Base-by-base conservation (phyloP, 208 protist genomes). In the Trypanosoma grayi region DNA sequence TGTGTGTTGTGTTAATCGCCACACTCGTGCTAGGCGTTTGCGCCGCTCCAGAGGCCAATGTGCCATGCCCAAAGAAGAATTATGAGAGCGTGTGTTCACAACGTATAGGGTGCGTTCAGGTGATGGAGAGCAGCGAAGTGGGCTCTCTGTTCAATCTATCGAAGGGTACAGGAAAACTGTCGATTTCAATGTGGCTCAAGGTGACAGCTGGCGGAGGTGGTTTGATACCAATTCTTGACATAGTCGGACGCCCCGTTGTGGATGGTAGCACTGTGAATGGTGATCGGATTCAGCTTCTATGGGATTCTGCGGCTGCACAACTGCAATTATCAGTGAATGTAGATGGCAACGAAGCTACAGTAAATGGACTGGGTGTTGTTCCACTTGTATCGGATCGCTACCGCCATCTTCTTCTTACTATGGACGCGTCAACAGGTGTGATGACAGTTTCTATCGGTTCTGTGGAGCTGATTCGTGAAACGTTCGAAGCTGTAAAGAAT, bases 141-240 rank as follows among this genome's bases (percentile, higher is more conserved):
- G 52, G 52, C n/a, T 41, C 52, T 18, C 33, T 58, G 22, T 58
- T 58, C 33, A 33, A 58, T 58, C 10, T 58, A 14, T 2, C 34
- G 4, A 43, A 28, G 13, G 52, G 18, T 18, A 58, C 10, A 4
- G 52, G 52, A 9, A 58, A 58, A 45, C 31, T 58, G 25, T 58
- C 52, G 5, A n/a, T 58, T 34, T 5, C 52, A 34, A 58, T 58
- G 11, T 58, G 52, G 52, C 18, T 58, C 10, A 58, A 45, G 34
- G 2, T 58, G 7, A 58, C 34, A n/a, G 22, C 33, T n/a, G 24
- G 16, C 30, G 34, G 52, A 16, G n/a, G 0, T 31, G 52, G 34
- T 2, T 8, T 45, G 2, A 22, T 58, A 18, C 18, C 52, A 2
- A 18, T 58, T 45, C 9, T 58, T 58, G 52, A 58, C 20, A 24